phyloP scores from a whole-genome alignment of 345 rosid species.

The Hevea brasiliensis region DNA sequence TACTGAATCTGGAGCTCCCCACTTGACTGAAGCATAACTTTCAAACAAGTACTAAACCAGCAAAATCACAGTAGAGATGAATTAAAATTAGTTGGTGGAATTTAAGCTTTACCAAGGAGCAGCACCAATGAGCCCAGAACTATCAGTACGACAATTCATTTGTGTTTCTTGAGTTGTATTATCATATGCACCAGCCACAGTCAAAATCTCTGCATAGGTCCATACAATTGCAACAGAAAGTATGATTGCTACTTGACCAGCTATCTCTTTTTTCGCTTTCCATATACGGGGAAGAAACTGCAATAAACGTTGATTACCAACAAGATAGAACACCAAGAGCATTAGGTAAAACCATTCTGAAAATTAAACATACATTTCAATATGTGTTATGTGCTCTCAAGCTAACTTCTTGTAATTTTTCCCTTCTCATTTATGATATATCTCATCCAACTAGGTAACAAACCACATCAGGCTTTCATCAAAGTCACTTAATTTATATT shows the following conservation, averaged over 20 bases:
- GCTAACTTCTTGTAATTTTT: neutral
- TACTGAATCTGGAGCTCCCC: too few species aligned
- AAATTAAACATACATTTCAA: neutral
- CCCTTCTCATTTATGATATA: neutral
- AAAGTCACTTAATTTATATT: too few species aligned
- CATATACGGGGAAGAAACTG: constrained; percentile 61
- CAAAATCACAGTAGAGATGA: too few species aligned
- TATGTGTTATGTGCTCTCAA: too few species aligned
- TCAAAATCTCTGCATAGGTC: constrained; percentile 69
- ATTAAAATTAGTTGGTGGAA: too few species aligned
- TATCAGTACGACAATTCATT: constrained; percentile 69
- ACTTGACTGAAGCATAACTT: too few species aligned
- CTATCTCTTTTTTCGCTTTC: constrained; percentile 38
- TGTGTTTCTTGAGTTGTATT: constrained; percentile 53
- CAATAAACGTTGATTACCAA: too few species aligned
- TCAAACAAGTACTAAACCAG: too few species aligned
- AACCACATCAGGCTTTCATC: too few species aligned
- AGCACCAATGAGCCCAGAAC: constrained; percentile 68
- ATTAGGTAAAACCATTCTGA: neutral
- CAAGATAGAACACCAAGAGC: neutral
- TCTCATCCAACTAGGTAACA: too few species aligned
- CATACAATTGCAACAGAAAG: constrained; percentile 55
- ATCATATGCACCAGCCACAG: constrained; percentile 73
- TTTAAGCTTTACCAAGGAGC: constrained; percentile 61
- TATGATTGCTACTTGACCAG: constrained; percentile 54